A percentile compares a stretch with the other conserved stretches of the same genome.
phyloP scores from a whole-genome alignment of 1,284 basidiomycete species.

The Rhodotorula mucilaginosa region DNA sequence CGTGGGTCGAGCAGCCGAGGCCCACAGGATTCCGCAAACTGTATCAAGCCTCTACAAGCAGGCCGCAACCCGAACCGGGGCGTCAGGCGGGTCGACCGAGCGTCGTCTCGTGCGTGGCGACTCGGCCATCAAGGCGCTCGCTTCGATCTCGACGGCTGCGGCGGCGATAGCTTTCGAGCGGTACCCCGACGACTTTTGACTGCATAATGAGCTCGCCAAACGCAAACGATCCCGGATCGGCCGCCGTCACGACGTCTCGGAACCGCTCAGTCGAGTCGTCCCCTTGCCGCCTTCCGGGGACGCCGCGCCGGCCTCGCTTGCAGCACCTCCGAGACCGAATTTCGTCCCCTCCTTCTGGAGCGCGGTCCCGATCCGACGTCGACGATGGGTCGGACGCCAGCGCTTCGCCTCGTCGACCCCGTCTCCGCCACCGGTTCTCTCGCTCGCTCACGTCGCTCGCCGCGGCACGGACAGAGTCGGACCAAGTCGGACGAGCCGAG shows the following conservation, averaged over 20 bases:
- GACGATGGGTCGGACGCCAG: not conserved
- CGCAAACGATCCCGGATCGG: not conserved
- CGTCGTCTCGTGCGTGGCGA: too few relatives aligned
- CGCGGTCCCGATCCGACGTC: not conserved
- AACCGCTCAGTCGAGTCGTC: not conserved
- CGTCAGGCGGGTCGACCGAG: not conserved
- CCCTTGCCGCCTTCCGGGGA: not conserved
- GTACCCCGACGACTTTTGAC: too few relatives aligned
- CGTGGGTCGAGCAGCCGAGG: not conserved
- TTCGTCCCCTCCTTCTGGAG: not conserved
- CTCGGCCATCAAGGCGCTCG: too few relatives aligned
- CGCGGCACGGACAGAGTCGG: not conserved
- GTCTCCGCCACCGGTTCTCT: slow-evolving; percentile 12
- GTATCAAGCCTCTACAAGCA: not conserved
- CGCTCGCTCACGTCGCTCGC: slow-evolving; percentile 7
- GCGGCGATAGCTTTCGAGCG: too few relatives aligned
- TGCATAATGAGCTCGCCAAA: not conserved
- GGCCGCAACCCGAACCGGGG: too few relatives aligned
- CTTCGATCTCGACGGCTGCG: too few relatives aligned
- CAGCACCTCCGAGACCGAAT: not conserved
- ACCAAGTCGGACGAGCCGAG: not conserved
- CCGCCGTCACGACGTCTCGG: not conserved
- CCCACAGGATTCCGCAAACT: rapidly evolving
- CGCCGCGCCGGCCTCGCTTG: not conserved
- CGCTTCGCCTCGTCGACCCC: not conserved